These are phyloP conservation scores for Purpureocillium takamizusanense DNA, from an alignment of 2,329 filamentous ascomycete genomes.

Conservation along the genomic window DNA sequence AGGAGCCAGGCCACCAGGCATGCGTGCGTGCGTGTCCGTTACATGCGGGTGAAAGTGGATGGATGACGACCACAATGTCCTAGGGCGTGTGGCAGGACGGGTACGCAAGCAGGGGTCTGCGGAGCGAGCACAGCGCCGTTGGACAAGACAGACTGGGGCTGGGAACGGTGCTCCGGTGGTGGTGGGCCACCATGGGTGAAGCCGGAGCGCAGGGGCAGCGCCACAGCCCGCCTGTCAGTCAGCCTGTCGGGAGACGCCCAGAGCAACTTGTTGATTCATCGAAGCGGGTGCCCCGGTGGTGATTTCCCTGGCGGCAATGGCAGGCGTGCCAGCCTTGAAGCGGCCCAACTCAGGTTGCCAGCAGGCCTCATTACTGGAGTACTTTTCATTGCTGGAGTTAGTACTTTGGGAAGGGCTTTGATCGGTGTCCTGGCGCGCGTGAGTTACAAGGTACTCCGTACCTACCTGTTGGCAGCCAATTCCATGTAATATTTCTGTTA, in stretches of 20 bases:
- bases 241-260: slow-evolving; percentile 20
- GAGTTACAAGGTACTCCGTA: no score
- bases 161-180: slow-evolving; percentile 15
- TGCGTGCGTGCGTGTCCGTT: not conserved
- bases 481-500: no score
- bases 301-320: no score
- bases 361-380: not conserved
- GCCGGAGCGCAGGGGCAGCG: slow-evolving; percentile 1
- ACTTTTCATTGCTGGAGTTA: no score
- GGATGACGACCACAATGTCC: not conserved
- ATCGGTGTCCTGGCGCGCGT: no score
- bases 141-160: slow-evolving; percentile 12
- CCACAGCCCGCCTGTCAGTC: slow-evolving; percentile 7
- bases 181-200: slow-evolving; percentile 1
- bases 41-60: slow-evolving; percentile 4
- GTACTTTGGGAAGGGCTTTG: no score
- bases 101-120: not conserved
- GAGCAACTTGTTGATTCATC: no score
- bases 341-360: no score
- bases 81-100: not conserved
- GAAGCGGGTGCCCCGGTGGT: no score
- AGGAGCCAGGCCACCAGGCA: slow-evolving; percentile 6
- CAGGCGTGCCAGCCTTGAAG: no score
- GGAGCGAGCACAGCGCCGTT: not conserved
- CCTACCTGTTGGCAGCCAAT: no score